A percentile compares a stretch with the other conserved stretches of the same genome.
These are phyloP conservation scores for Sonneratia caseolaris DNA, from an alignment of 345 rosid genomes.

Conservation along the genomic window DNA sequence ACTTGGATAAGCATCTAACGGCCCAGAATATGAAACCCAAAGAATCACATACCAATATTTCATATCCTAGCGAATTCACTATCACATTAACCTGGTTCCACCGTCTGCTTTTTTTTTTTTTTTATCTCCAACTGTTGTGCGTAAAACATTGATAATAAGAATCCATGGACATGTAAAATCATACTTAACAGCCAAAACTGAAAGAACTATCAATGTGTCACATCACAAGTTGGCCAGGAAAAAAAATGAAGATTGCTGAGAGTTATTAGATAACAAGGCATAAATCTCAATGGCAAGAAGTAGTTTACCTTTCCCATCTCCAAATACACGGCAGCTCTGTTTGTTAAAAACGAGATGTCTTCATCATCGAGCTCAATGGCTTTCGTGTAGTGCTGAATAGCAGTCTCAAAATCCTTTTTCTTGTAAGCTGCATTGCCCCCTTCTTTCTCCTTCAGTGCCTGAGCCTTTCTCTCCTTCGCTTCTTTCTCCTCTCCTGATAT, in stretches of 20 bases:
- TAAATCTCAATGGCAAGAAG: neutral
- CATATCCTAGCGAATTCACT: neutral
- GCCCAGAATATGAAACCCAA: neutral
- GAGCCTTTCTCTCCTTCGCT: slow-evolving; percentile 29
- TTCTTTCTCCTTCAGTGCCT: slow-evolving; percentile 67
- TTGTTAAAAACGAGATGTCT: slow-evolving; percentile 80
- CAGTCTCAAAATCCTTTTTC: slow-evolving; percentile 89
- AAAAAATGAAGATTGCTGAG: neutral
- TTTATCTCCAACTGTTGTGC: neutral
- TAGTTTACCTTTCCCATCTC: slow-evolving; percentile 75
- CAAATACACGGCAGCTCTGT: slow-evolving; percentile 88
- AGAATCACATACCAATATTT: no score
- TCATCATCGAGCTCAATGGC: slow-evolving; percentile 83
- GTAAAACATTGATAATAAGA: neutral
- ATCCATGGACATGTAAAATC: neutral
- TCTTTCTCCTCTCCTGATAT: slow-evolving; percentile 27
- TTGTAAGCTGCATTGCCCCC: slow-evolving; percentile 86
- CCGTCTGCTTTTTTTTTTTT: neutral
- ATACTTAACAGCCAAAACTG: neutral
- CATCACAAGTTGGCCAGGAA: no score
- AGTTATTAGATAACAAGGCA: neutral
- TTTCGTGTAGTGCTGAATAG: slow-evolving; percentile 60
- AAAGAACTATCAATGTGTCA: neutral
- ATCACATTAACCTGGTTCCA: neutral
- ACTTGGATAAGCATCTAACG: neutral